These are phyloP conservation scores for Pichia sp. DNA, from an alignment of 1,139 yeast species.

Conservation along the genomic window DNA sequence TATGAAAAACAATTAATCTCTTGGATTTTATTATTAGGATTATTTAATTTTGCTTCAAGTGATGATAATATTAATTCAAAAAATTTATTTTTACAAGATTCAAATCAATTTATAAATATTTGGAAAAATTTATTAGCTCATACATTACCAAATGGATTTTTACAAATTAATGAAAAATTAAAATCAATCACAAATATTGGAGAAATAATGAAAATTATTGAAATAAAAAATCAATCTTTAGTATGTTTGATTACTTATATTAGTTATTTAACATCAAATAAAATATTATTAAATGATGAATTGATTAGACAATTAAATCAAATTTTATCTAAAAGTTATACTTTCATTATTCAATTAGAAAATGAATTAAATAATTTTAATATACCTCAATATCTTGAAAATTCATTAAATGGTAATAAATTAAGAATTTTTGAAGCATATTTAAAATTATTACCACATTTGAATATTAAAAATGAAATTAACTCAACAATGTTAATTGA, in stretches of 20 bases:
- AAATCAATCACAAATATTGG: slow-evolving; percentile 30
- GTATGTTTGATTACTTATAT: slow-evolving; percentile 42
- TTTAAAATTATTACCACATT: slow-evolving; percentile 35
- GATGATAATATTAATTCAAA: slow-evolving; percentile 47
- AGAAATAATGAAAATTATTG: slow-evolving; percentile 39
- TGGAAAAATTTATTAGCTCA: slow-evolving; percentile 79
- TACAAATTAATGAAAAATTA: slow-evolving; percentile 22
- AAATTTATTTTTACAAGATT: slow-evolving; percentile 51
- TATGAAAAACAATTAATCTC: slow-evolving; percentile 42
- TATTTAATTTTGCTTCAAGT: slow-evolving; percentile 50
- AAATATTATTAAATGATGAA: slow-evolving; percentile 31
- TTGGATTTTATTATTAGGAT: slow-evolving; percentile 74
- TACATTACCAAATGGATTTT: slow-evolving; percentile 30
- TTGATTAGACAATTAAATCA: slow-evolving; percentile 39
- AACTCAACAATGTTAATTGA: slow-evolving; percentile 41
- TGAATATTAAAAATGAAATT: slow-evolving; percentile 35
- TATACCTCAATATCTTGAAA: slow-evolving; percentile 15
- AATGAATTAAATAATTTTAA: slow-evolving; percentile 17
- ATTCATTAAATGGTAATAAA: slow-evolving; percentile 34
- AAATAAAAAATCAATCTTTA: slow-evolving; percentile 42
- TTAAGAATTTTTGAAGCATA: slow-evolving; percentile 39
- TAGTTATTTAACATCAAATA: slow-evolving; percentile 25
- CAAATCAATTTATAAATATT: slow-evolving; percentile 60
- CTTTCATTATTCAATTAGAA: slow-evolving; percentile 29
- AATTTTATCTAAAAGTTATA: slow-evolving; percentile 36